Evolutionary conservation across 73 alveolate genomes (phyloP).

Genomic region (Tetrahymena malaccensis): DNA sequence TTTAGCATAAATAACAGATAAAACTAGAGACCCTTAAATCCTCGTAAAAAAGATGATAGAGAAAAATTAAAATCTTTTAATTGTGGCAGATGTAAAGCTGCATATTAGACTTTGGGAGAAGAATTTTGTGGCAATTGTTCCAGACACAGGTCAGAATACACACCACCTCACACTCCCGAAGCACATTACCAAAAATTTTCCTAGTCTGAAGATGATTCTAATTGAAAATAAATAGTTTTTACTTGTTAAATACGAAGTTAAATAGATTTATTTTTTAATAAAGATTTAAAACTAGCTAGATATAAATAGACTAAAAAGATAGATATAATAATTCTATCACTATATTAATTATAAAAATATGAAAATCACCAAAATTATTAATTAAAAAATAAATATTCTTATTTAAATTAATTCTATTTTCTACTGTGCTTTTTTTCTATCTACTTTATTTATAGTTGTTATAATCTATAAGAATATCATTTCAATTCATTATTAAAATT

Average conservation of each 20-base stretch:
- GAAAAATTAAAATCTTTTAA: background rate
- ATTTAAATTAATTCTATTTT: background rate
- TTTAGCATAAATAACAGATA: background rate
- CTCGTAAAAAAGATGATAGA: background rate
- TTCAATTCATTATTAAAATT: too few species aligned
- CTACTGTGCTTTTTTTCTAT: background rate
- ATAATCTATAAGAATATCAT: background rate
- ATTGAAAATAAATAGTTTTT: background rate
- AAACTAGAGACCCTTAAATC: background rate
- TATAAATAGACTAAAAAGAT: too few species aligned
- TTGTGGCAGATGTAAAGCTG: background rate
- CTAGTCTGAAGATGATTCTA: background rate
- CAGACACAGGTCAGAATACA: background rate
- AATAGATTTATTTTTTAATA: too few species aligned
- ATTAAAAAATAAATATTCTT: too few species aligned
- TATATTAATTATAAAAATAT: too few species aligned
- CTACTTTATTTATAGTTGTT: background rate
- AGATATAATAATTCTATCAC: too few species aligned
- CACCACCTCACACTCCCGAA: background rate
- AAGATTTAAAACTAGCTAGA: background rate
- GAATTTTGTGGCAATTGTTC: background rate
- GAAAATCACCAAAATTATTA: too few species aligned
- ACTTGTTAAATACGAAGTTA: background rate
- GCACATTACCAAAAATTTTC: background rate
- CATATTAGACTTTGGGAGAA: background rate